Evolutionary conservation across 1,284 basidiomycete genomes (phyloP), one percentile per base, ranked within the genome.

Genomic region (Leccinum fallax): DNA sequence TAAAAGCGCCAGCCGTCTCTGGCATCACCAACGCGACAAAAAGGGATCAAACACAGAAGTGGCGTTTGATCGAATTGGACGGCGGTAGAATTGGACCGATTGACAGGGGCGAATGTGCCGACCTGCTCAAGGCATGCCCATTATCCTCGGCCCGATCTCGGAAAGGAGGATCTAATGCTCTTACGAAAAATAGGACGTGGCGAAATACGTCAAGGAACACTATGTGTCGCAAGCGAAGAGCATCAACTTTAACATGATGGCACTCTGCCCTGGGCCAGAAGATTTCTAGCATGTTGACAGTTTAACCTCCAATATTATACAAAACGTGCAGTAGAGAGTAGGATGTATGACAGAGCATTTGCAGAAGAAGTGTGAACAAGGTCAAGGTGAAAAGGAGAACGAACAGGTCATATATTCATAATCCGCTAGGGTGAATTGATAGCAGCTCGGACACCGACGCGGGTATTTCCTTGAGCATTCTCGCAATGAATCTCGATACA

Each of bases 61-160:
- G 71, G 74, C 81, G 89, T 40, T 76, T 96, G 5, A 78, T 95
- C 55, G 94, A 96, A 75, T 80, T 97, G 48, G 94, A 96, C 74
- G 94, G 94, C 2, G 74, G 85, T 55, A 78, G 94, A 48, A 77
- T 74, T 5, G 91, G 90, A 2, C 93, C 94, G 0, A 80, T 95
- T 63, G 94, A 96, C 72, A 81, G 89, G 66, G 94, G 94, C 2
- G 77, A 78, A 48, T 87, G 83, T 64, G 77, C 61, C 24, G 78
- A 90, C 71, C 79, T 95, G 49, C 76, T 94, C 48, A 73, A 78
- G 69, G 90, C 88, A 68, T 59, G 73, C n/a, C 5, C 5, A 36
- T 49, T 43, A 28, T 16, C 7, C 5, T 6, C 21, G 26, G 10
- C 36, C 11, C n/a, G 5, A 30, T 30, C 21, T 10, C 46, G 13